These are phyloP conservation scores for Cicer bijugum DNA, from an alignment of 306 rosid species.

Conservation along the genomic window DNA sequence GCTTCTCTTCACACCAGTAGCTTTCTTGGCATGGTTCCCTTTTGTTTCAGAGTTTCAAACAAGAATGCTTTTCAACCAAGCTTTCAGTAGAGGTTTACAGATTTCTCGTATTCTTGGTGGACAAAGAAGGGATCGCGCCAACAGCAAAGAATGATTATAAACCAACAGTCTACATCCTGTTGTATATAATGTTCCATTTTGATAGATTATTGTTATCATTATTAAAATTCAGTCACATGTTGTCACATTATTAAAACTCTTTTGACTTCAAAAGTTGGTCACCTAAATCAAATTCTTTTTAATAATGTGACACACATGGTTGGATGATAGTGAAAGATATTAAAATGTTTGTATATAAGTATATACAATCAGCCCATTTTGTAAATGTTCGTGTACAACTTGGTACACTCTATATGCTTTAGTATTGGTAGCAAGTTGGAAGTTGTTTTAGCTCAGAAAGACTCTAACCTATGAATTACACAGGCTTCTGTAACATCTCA, in stretches of 20 bases:
- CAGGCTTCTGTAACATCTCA: too few species aligned
- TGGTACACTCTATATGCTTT: constrained; percentile 18
- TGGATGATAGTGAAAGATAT: constrained; percentile 23
- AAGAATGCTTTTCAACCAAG: constrained; percentile 96
- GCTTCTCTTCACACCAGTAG: constrained; percentile 90
- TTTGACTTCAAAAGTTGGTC: constrained; percentile 33
- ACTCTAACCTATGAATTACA: background rate
- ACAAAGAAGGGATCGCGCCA: constrained; percentile 65
- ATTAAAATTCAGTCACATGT: background rate
- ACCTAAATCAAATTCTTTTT: constrained; percentile 8
- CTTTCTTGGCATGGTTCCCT: constrained; percentile 98
- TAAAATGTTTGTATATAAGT: constrained; percentile 12
- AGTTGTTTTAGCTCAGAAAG: constrained; percentile 14
- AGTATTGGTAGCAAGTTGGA: background rate
- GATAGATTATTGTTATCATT: background rate
- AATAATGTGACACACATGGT: constrained; percentile 4
- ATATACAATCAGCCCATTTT: background rate
- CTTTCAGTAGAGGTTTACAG: constrained; percentile 96
- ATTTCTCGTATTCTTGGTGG: constrained; percentile 96
- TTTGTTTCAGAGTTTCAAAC: constrained; percentile 97
- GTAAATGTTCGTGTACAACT: constrained; percentile 21
- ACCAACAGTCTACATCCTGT: background rate
- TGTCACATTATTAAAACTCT: constrained; percentile 27
- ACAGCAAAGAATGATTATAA: constrained; percentile 63
- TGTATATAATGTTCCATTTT: constrained; percentile 25